phyloP scores from a whole-genome alignment of 495 filamentous ascomycete species.

The Neurospora discreta region DNA sequence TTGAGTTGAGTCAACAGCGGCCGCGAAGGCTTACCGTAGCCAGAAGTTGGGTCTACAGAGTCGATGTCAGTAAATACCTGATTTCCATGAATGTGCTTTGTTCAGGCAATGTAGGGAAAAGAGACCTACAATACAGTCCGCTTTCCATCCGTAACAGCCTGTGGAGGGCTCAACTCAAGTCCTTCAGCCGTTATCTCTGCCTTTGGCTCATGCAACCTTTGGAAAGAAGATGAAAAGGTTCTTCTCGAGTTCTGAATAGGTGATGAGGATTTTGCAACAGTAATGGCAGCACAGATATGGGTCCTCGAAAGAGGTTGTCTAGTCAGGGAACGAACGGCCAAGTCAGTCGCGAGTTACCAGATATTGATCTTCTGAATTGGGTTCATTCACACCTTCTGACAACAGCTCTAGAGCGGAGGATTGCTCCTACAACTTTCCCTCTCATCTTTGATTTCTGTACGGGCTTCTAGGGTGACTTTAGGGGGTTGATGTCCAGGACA shows the following conservation, averaged over 20 bases:
- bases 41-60: conserved; percentile 17
- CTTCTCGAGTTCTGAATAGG: neutral
- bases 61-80: neutral
- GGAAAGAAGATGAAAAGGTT: neutral
- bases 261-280: neutral
- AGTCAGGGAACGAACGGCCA: neutral
- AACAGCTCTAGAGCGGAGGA: neutral
- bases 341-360: neutral
- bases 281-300: neutral
- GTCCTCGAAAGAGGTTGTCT: neutral
- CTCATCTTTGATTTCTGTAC: neutral
- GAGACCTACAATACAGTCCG: neutral
- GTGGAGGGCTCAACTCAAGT: neutral
- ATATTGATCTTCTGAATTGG: neutral
- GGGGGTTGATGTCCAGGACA: neutral
- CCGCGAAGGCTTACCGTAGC: conserved; percentile 24
- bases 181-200: neutral
- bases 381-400: neutral
- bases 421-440: neutral
- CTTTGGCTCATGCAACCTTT: neutral
- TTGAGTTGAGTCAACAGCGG: neutral
- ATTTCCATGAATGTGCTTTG: neutral
- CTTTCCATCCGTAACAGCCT: neutral
- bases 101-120: neutral
- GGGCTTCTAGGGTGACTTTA: neutral